These are phyloP conservation scores for Sapria himalayana DNA, from an alignment of 345 rosid species.

Conservation along the genomic window DNA sequence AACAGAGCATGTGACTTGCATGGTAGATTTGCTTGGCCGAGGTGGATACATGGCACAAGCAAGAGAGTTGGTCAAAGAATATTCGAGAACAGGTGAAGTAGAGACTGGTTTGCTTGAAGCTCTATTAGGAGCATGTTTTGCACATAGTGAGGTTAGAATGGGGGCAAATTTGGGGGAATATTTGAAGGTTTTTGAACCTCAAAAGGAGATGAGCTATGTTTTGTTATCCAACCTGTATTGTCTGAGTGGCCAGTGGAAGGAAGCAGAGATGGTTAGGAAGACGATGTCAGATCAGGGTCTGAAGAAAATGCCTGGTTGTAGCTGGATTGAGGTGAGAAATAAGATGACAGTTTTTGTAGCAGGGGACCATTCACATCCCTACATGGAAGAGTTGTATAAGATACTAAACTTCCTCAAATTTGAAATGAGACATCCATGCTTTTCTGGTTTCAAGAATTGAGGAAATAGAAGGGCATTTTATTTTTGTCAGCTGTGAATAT, in stretches of 20 bases:
- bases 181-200: slow-evolving; percentile 18
- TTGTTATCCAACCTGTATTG: slow-evolving; percentile 48
- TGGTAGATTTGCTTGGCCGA: slow-evolving; percentile 72
- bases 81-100: not conserved
- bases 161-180: slow-evolving; percentile 25
- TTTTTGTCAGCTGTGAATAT: too few species aligned
- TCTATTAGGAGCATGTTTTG: slow-evolving; percentile 44
- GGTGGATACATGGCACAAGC: slow-evolving; percentile 41
- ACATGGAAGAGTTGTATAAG: slow-evolving; percentile 15
- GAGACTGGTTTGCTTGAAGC: slow-evolving; percentile 20
- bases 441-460: slow-evolving; percentile 5
- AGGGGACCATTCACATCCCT: slow-evolving; percentile 17
- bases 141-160: slow-evolving; percentile 18
- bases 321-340: slow-evolving; percentile 59
- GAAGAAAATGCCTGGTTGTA: slow-evolving; percentile 54
- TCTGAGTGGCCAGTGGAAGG: slow-evolving; percentile 41
- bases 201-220: slow-evolving; percentile 54
- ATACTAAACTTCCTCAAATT: slow-evolving; percentile 16
- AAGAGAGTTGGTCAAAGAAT: slow-evolving; percentile 18
- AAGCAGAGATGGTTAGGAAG: slow-evolving; percentile 55
- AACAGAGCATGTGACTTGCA: slow-evolving; percentile 40
- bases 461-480: not conserved
- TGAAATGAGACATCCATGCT: slow-evolving; percentile 26
- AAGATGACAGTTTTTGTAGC: slow-evolving; percentile 28
- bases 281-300: slow-evolving; percentile 39